Evolutionary conservation across 2,329 filamentous ascomycete genomes (phyloP).

Genomic region (Fusarium sp.): DNA sequence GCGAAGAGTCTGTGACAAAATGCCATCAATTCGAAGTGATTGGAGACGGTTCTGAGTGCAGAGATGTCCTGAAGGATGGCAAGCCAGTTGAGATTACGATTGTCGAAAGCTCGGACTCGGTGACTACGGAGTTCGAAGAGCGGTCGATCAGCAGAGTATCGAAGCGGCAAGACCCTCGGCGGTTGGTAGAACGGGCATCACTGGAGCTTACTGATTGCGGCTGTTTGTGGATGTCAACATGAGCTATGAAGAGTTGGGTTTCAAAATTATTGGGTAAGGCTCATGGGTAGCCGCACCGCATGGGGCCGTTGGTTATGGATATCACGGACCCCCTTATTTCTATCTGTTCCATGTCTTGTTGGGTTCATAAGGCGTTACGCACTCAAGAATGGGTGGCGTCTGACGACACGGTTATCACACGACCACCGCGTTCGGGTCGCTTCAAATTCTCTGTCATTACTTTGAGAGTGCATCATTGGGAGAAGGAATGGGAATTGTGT

Average conservation of each 20-base stretch:
- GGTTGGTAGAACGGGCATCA: conserved; percentile 33
- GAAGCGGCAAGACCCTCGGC: conserved; percentile 29
- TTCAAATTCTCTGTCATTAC: conserved; percentile 34
- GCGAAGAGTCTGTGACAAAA: conserved; percentile 55
- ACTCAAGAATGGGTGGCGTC: conserved; percentile 26
- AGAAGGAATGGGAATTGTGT: conserved; percentile 20
- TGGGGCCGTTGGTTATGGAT: not conserved
- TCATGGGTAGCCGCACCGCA: not conserved
- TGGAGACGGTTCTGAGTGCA: conserved; percentile 55
- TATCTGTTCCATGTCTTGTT: conserved; percentile 11
- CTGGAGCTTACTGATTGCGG: conserved; percentile 66
- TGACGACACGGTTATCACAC: conserved; percentile 23
- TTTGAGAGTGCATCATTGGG: conserved; percentile 34
- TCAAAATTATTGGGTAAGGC: conserved; percentile 5
- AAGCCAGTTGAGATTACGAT: conserved; percentile 62
- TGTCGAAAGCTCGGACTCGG: conserved; percentile 52
- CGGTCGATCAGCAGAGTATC: conserved; percentile 7
- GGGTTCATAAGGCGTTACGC: conserved; percentile 31
- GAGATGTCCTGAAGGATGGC: conserved; percentile 57
- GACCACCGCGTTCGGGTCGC: conserved; percentile 19
- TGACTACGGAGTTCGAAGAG: conserved; percentile 6
- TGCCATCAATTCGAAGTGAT: conserved; percentile 67
- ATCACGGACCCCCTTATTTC: conserved; percentile 10
- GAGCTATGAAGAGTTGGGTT: conserved; percentile 20
- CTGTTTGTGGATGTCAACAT: conserved; percentile 69